Evolutionary conservation across 2,329 filamentous ascomycete genomes (phyloP), one percentile per base, ranked within the genome.

Genomic region (Macroventuria anomochaeta): DNA sequence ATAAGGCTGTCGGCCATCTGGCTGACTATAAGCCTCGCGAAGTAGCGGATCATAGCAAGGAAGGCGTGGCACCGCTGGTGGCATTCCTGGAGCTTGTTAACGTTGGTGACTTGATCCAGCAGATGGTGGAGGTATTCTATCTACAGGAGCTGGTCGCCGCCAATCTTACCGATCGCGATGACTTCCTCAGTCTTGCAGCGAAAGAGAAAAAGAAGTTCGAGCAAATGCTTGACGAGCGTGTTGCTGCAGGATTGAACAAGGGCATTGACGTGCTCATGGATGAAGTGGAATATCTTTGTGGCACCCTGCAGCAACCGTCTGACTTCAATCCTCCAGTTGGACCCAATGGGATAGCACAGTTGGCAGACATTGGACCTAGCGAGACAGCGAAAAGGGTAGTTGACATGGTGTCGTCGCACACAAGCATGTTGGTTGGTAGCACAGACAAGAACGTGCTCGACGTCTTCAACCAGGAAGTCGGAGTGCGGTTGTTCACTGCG

Each of bases 111-210:
- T 82, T 99, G 53, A 99, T 99, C 65, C 91, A 96, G 55, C 95
- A 99, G 74, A 99, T 99, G 95, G 86, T 99, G 53, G 95, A 99
- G 71, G 92, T 99, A 28, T 99, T 99, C 72, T 99, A 96, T 76
- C 90, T 96, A 71, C 95, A 97, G 76, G 95, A 99, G 77, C 84
- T 99, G 23, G 86, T 92, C 5, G 84, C 86, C 0, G 85, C 89
- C 12, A 90, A 90, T 66, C 87, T 99, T 46, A 89, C 89, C 1
- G 93, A 97, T 71, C 87, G 90, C 36, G 96, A 96, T 71, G 95
- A 99, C 76, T 99, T 99, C 68, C 81, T 99, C 40, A 91, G 96
- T 69, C 89, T 92, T 17, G 91, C 93, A 0, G 89, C 90, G 26
- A 88, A 97, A 65, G 93, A 95, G 61, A 99, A 99, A 84, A 97